These are phyloP conservation scores for Saccharomycopsis sp. DNA, from an alignment of 805 yeast species.

Conservation along the genomic window DNA sequence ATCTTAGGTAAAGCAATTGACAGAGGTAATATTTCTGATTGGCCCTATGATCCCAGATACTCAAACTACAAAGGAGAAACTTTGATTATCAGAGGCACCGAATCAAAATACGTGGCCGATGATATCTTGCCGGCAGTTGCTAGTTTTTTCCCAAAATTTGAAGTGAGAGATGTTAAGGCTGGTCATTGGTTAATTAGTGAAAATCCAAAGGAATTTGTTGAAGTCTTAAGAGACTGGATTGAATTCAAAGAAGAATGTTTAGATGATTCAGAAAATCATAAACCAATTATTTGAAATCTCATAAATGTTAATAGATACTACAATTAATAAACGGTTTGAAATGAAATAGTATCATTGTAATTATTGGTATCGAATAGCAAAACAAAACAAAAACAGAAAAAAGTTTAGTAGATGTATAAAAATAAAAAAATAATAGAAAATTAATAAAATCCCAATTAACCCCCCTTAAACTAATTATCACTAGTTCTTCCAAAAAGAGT, in stretches of 20 bases:
- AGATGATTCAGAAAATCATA: slow-evolving; percentile 1
- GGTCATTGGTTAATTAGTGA: slow-evolving; percentile 95
- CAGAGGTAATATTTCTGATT: slow-evolving; percentile 57
- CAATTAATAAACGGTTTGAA: too few species aligned
- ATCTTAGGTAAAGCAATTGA: slow-evolving; percentile 55
- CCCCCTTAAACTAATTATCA: too few species aligned
- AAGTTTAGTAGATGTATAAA: too few species aligned
- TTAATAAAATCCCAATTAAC: too few species aligned
- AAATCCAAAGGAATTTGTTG: slow-evolving; percentile 68
- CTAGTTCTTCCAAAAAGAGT: too few species aligned
- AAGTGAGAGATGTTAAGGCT: slow-evolving; percentile 60
- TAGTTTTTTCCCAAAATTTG: slow-evolving; percentile 67
- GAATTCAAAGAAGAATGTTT: slow-evolving; percentile 23
- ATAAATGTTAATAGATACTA: too few species aligned
- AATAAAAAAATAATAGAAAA: too few species aligned
- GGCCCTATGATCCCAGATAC: slow-evolving; percentile 56
- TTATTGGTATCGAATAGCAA: background rate
- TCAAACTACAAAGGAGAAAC: slow-evolving; percentile 61
- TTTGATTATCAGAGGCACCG: slow-evolving; percentile 68
- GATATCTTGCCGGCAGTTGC: slow-evolving; percentile 69
- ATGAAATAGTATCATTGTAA: too few species aligned
- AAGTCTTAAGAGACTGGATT: slow-evolving; percentile 50
- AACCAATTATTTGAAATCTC: too few species aligned
- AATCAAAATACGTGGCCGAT: slow-evolving; percentile 72
- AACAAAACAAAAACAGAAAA: background rate